Evolutionary conservation across 1,284 basidiomycete species (phyloP).

Genomic region (Phlebopus sp.): DNA sequence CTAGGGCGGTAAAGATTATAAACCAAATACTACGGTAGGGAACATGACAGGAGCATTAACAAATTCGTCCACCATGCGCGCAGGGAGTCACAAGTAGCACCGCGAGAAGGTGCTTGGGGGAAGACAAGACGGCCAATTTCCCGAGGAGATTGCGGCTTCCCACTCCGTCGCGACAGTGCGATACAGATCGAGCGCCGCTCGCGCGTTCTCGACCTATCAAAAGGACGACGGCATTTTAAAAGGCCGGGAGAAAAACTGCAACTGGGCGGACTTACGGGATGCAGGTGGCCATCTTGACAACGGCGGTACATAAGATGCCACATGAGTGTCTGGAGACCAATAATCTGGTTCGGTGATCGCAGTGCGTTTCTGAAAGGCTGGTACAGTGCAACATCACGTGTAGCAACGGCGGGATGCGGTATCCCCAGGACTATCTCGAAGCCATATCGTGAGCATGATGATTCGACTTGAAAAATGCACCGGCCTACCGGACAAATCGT

Average conservation of each 20-base stretch:
- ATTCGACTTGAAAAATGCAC: conserved; percentile 11
- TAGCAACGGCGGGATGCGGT: conserved; percentile 72
- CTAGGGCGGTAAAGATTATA: conserved; percentile 18
- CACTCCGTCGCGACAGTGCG: conserved; percentile 64
- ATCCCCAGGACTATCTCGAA: conserved; percentile 65
- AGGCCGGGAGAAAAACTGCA: conserved; percentile 1
- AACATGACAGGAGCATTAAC: conserved; percentile 19
- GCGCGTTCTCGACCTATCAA: conserved; percentile 69
- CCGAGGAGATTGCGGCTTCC: conserved; percentile 58
- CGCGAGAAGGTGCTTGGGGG: conserved; percentile 77
- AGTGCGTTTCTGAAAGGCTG: conserved; percentile 73
- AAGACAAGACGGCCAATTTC: conserved; percentile 71
- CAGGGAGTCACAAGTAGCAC: conserved; percentile 56
- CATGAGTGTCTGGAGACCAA: conserved; percentile 72
- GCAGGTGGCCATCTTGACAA: conserved; percentile 65
- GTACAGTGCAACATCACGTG: conserved; percentile 79
- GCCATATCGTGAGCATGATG: conserved; percentile 12
- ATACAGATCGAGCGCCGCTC: conserved; percentile 74
- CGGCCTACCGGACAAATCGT: conserved; percentile 66
- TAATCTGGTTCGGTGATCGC: conserved; percentile 57
- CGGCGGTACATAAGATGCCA: conserved; percentile 78
- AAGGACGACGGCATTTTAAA: conserved; percentile 15
- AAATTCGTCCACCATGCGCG: no score
- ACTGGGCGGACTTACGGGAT: conserved; percentile 53
- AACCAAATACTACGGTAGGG: conserved; percentile 10